A percentile compares a stretch with the other conserved stretches of the same genome.
Conservation (phyloP, 495 filamentous ascomycete species). For the Tuber melanosporum region DNA sequence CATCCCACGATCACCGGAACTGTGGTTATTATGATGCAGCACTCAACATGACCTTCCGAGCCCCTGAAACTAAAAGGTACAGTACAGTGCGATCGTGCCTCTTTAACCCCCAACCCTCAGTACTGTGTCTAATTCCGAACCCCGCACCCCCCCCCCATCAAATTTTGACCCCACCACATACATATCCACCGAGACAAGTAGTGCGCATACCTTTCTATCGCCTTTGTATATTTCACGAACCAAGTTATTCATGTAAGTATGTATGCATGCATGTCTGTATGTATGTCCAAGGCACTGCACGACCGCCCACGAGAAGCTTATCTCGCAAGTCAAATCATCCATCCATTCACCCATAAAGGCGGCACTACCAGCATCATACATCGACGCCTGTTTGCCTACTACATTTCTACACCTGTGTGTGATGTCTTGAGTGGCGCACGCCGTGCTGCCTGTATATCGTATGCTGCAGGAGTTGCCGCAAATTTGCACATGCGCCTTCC, state of each 20-base stretch:
- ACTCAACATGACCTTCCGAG: too few relatives aligned
- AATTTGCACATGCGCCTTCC: not conserved
- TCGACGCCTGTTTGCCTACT: not conserved
- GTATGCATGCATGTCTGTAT: not conserved
- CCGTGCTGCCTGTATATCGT: not conserved
- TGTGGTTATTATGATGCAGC: too few relatives aligned
- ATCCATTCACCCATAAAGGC: not conserved
- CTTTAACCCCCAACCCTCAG: not conserved
- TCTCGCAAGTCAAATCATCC: not conserved
- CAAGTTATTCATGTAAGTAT: not conserved
- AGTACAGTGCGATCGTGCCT: not conserved
- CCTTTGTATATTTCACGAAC: not conserved
- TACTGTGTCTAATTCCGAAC: not conserved
- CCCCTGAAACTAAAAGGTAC: not conserved
- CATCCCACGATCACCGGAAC: too few relatives aligned
- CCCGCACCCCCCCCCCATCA: not conserved
- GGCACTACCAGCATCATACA: not conserved
- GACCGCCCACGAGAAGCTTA: not conserved
- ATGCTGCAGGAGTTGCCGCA: not conserved
- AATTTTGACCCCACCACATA: not conserved
- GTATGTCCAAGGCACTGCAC: not conserved
- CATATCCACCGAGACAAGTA: not conserved
- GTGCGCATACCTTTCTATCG: not conserved
- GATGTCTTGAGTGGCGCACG: not conserved
- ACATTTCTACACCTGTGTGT: not conserved